Percentiles rank a stretch among this genome's conserved stretches.
Conservation (phyloP, 106 monocot species). For the Iris macrosiphon region DNA sequence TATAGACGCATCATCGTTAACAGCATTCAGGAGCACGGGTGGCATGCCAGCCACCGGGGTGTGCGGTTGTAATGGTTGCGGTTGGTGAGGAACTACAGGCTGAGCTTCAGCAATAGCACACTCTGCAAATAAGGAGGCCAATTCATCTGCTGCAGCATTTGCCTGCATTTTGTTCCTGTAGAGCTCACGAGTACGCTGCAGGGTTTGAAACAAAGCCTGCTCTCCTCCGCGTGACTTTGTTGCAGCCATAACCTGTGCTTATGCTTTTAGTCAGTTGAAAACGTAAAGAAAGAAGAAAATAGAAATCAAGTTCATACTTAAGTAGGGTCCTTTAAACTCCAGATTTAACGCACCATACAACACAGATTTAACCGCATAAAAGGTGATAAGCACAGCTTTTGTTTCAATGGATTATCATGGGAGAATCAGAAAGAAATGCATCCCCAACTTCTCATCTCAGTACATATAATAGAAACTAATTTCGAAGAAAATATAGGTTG, state of each 20-base stretch:
- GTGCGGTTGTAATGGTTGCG: neutral
- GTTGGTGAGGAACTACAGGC: constrained; percentile 4
- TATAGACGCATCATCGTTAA: constrained; percentile 46
- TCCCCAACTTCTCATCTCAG: too few species aligned
- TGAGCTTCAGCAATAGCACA: constrained; percentile 88
- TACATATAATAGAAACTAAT: too few species aligned
- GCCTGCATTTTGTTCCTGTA: constrained; percentile 50
- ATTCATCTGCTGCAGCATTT: constrained; percentile 37
- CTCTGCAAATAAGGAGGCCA: constrained; percentile 84
- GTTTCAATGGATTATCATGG: too few species aligned
- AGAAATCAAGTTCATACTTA: too few species aligned
- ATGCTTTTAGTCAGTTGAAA: too few species aligned
- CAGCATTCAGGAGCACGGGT: constrained; percentile 2
- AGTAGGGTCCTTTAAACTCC: too few species aligned
- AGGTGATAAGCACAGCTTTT: too few species aligned
- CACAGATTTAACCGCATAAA: too few species aligned
- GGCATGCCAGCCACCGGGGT: neutral
- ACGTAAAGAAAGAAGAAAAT: too few species aligned
- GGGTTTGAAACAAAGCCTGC: constrained; percentile 46
- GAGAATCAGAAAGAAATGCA: too few species aligned
- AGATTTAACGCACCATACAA: too few species aligned
- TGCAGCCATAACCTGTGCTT: constrained; percentile 57
- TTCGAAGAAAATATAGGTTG: too few species aligned
- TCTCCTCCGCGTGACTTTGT: constrained; percentile 67
- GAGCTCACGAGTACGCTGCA: constrained; percentile 71